Conservation (phyloP, 75 land plant species). For the Azolla pinnata region DNA sequence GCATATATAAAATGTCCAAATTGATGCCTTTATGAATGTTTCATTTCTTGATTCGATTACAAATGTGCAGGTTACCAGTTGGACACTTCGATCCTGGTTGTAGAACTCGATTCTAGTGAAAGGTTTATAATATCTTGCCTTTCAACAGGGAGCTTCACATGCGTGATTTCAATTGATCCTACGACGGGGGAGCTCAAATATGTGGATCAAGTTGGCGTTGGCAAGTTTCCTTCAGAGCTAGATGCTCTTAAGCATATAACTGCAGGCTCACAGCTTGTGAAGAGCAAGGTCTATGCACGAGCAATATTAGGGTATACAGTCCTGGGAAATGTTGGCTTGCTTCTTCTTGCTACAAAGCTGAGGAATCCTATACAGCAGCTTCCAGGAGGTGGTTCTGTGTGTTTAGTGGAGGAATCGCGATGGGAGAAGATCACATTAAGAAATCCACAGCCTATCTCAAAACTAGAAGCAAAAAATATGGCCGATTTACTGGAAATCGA, state of each 20-base stretch:
- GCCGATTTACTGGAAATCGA: constrained; percentile 65
- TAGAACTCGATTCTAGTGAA: constrained; percentile 69
- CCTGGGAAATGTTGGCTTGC: constrained; percentile 65
- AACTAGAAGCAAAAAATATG: constrained; percentile 72
- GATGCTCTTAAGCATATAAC: constrained; percentile 69
- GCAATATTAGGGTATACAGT: constrained; percentile 89
- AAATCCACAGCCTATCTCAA: constrained; percentile 75
- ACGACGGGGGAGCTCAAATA: constrained; percentile 74
- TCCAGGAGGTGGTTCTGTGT: constrained; percentile 91
- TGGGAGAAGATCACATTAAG: constrained; percentile 72
- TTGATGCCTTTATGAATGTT: no score
- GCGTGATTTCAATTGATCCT: constrained; percentile 86
- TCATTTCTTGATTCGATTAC: no score
- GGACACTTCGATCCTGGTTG: constrained; percentile 62
- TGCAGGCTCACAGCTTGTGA: constrained; percentile 50
- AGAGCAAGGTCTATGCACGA: constrained; percentile 42
- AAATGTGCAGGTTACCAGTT: constrained; percentile 20
- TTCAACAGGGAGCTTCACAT: constrained; percentile 66
- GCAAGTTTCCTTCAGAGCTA: constrained; percentile 55
- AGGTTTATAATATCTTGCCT: constrained; percentile 65
- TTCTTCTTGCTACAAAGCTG: constrained; percentile 79
- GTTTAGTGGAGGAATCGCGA: constrained; percentile 67
- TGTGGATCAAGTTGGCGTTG: constrained; percentile 39
- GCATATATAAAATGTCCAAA: no score
- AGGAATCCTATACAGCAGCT: constrained; percentile 49